Conservation (phyloP, 2,329 filamentous ascomycete species). For the Paecilomyces fulvus region DNA sequence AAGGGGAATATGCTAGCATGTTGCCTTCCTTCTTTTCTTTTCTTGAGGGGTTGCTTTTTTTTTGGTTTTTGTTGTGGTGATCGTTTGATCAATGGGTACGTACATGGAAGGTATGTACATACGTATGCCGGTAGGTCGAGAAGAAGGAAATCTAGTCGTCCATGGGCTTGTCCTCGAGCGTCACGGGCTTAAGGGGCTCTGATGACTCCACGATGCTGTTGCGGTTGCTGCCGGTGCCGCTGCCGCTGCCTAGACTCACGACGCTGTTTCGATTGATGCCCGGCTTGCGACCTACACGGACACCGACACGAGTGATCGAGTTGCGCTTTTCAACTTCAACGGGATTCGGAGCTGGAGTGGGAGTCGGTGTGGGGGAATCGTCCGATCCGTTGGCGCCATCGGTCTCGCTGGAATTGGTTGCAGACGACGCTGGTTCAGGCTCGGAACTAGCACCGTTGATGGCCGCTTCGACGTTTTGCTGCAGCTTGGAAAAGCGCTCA, state of each 20-base stretch:
- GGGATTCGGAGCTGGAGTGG: constrained; percentile 16
- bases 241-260: constrained; percentile 14
- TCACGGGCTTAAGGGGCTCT: constrained; percentile 46
- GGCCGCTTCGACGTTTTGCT: constrained; percentile 16
- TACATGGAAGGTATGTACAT: background rate
- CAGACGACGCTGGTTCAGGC: constrained; percentile 22
- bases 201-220: constrained; percentile 24
- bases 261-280: constrained; percentile 38
- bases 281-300: constrained; percentile 41
- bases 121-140: background rate
- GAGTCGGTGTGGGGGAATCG: constrained; percentile 26
- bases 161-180: constrained; percentile 68
- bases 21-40: background rate
- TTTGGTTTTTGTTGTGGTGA: background rate
- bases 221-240: constrained; percentile 21
- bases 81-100: background rate
- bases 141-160: constrained; percentile 47
- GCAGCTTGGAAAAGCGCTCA: constrained; percentile 18
- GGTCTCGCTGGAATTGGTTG: constrained; percentile 5
- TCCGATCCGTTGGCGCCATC: constrained; percentile 15
- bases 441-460: constrained; percentile 35
- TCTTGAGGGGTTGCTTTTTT: background rate
- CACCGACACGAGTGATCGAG: constrained; percentile 50
- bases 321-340: constrained; percentile 52
- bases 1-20: background rate